phyloP scores from a whole-genome alignment of 2,329 filamentous ascomycete species.

The Pseudogymnoascus sp. region DNA sequence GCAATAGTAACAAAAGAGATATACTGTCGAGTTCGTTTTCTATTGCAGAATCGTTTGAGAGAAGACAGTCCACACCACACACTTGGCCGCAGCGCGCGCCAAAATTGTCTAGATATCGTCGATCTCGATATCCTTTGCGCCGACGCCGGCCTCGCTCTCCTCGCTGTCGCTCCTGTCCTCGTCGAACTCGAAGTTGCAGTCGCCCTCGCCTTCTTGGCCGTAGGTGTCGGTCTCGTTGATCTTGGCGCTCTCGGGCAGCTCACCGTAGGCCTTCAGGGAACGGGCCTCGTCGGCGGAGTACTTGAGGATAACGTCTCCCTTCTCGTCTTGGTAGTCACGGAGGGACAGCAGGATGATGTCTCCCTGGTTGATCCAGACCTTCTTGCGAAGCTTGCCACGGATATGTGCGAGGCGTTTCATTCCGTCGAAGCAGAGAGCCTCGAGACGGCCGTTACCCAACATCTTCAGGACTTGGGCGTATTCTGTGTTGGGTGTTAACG shows the following conservation, averaged over 20 bases:
- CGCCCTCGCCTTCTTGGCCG: constrained; percentile 84
- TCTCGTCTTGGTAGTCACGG: constrained; percentile 89
- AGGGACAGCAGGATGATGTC: constrained; percentile 86
- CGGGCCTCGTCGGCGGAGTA: constrained; percentile 94
- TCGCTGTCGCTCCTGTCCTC: constrained; percentile 67
- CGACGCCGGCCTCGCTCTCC: constrained; percentile 45
- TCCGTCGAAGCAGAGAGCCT: constrained; percentile 89
- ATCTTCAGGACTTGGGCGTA: constrained; percentile 89
- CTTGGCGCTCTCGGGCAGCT: constrained; percentile 94
- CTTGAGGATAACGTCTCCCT: constrained; percentile 89
- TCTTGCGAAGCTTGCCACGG: constrained; percentile 96
- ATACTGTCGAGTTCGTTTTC: constrained; percentile 28
- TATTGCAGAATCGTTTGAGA: constrained; percentile 44
- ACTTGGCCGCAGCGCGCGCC: not conserved
- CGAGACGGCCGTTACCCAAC: constrained; percentile 89
- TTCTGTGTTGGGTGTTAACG: constrained; percentile 36
- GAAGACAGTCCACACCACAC: constrained; percentile 49
- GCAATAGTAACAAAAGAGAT: constrained; percentile 22
- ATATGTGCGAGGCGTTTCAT: constrained; percentile 77
- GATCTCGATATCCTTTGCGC: constrained; percentile 80
- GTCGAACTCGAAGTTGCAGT: constrained; percentile 98
- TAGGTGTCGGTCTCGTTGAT: constrained; percentile 99
- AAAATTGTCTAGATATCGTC: constrained; percentile 71
- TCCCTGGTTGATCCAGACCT: constrained; percentile 99
- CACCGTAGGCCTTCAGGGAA: constrained; percentile 91